A percentile compares a stretch with the other conserved stretches of the same genome.
Evolutionary conservation across 352 stramenopile species (phyloP).

Genomic region (Plasmopara viticola): DNA sequence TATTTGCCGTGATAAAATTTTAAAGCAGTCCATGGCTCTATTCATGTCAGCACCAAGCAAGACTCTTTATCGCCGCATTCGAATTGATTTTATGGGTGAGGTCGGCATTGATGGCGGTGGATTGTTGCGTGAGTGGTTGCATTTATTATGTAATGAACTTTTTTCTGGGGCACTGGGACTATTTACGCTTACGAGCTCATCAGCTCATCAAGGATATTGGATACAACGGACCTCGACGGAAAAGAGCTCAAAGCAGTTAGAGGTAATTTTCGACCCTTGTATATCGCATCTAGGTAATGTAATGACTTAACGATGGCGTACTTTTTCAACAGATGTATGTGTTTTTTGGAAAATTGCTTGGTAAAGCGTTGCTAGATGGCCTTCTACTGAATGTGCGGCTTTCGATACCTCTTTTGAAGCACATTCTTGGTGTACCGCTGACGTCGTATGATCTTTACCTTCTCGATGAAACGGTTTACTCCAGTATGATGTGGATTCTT

Average conservation of each 20-base stretch:
- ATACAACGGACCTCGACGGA: slow-evolving; percentile 32
- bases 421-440: slow-evolving; percentile 55
- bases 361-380: slow-evolving; percentile 67
- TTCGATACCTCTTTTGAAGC: slow-evolving; percentile 59
- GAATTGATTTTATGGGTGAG: slow-evolving; percentile 83
- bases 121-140: slow-evolving; percentile 74
- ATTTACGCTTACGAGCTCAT: slow-evolving; percentile 43
- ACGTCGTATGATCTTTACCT: slow-evolving; percentile 55
- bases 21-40: slow-evolving; percentile 63
- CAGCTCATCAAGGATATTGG: slow-evolving; percentile 52
- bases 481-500: slow-evolving; percentile 59
- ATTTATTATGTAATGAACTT: slow-evolving; percentile 62
- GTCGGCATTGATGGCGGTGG: slow-evolving; percentile 68
- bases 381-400: slow-evolving; percentile 63
- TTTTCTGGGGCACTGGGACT: slow-evolving; percentile 44
- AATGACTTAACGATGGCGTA: slow-evolving; percentile 2
- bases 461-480: slow-evolving; percentile 66
- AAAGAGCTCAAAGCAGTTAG: slow-evolving; percentile 28
- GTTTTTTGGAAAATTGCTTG: slow-evolving; percentile 67
- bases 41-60: slow-evolving; percentile 42
- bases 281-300: slow-evolving; percentile 1
- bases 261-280: slow-evolving; percentile 21
- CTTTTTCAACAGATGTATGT: slow-evolving; percentile 56
- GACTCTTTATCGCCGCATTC: slow-evolving; percentile 59
- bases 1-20: slow-evolving; percentile 54